phyloP scores from a whole-genome alignment of 345 rosid species.

The Boechera divaricarpa region DNA sequence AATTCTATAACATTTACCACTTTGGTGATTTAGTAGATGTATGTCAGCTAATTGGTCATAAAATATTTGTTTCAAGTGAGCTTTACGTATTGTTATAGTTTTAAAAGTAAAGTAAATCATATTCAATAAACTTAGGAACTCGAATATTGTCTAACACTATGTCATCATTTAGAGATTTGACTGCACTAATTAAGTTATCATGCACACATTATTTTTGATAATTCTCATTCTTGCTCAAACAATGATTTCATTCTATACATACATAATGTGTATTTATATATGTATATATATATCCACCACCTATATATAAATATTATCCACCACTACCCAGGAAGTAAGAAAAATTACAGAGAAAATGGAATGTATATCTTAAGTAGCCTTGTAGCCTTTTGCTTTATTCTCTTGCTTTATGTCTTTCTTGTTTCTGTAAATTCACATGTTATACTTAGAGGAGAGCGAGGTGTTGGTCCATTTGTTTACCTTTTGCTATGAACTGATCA shows the following conservation, averaged over 20 bases:
- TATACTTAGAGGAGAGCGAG: conserved; percentile 31
- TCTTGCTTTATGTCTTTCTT: conserved; percentile 40
- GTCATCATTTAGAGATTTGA: conserved; percentile 25
- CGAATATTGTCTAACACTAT: neutral
- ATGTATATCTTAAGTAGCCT: conserved; percentile 18
- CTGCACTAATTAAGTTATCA: conserved; percentile 25
- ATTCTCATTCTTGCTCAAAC: neutral
- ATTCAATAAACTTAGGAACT: neutral
- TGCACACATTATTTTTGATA: conserved; percentile 4
- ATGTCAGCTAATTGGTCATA: neutral
- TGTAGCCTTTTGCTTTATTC: conserved; percentile 42
- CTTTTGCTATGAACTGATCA: conserved; percentile 29
- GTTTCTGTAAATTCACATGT: conserved; percentile 49
- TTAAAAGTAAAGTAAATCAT: neutral
- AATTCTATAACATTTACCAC: neutral
- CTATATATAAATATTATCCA: neutral
- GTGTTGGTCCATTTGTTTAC: conserved; percentile 38
- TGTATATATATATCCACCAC: neutral
- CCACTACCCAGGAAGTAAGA: conserved; percentile 28
- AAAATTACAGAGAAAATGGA: conserved; percentile 11
- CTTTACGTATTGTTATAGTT: neutral
- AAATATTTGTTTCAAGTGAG: neutral
- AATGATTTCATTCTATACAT: neutral
- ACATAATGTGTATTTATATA: neutral
- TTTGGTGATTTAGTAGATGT: conserved; percentile 2